These are phyloP conservation scores for Falciphora oryzae DNA, from an alignment of 2,329 filamentous ascomycete genomes.

Conservation along the genomic window DNA sequence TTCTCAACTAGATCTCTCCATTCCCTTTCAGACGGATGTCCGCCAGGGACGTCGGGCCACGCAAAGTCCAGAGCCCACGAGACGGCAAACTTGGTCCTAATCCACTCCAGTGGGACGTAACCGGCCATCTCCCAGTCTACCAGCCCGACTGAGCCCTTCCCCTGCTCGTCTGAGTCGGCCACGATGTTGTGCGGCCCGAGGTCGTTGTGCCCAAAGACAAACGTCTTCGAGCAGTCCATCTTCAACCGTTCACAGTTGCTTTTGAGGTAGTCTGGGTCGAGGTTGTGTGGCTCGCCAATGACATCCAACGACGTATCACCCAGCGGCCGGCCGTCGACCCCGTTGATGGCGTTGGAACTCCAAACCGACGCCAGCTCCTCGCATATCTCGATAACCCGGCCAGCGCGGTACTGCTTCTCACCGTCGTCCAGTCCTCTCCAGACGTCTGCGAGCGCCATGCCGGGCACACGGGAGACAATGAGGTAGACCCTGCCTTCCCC, in stretches of 20 bases:
- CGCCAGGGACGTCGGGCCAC: neutral
- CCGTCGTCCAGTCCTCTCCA: conserved; percentile 13
- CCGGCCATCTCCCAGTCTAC: conserved; percentile 12
- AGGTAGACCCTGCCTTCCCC: neutral
- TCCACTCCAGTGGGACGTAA: conserved; percentile 12
- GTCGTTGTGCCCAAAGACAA: conserved; percentile 13
- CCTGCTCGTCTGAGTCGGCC: conserved; percentile 6
- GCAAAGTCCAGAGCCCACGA: neutral
- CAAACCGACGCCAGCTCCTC: conserved; percentile 6
- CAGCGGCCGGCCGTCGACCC: neutral
- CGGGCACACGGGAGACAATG: conserved; percentile 8
- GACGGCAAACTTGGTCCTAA: conserved; percentile 13
- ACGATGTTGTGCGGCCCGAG: conserved; percentile 15
- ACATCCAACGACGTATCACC: neutral
- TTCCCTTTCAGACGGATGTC: neutral
- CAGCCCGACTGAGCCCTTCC: conserved; percentile 8
- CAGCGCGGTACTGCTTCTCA: conserved; percentile 8
- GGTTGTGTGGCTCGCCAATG: neutral
- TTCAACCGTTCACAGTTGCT: conserved; percentile 12
- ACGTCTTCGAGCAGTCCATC: conserved; percentile 3
- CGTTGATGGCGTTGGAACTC: neutral
- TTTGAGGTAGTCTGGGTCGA: conserved; percentile 8
- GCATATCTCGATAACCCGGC: conserved; percentile 10
- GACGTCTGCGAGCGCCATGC: conserved; percentile 13
- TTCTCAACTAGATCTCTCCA: neutral